These are phyloP conservation scores for Mucor racemosus DNA, from an alignment of 371 early-diverging fungal genomes.

Conservation along the genomic window DNA sequence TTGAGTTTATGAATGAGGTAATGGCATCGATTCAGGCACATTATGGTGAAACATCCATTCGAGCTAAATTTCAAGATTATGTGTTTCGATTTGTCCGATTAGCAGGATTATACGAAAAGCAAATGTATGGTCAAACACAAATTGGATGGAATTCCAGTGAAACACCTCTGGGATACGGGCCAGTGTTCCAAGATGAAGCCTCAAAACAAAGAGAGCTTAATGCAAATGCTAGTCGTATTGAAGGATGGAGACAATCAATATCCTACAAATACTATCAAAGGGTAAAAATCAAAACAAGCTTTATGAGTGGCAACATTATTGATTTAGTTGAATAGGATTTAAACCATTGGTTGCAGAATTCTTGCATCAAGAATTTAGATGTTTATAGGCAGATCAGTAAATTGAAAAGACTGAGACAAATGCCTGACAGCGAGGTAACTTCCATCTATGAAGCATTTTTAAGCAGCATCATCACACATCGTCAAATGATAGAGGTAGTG, in stretches of 20 bases:
- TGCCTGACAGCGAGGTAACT: conserved; percentile 69
- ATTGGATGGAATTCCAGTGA: conserved; percentile 55
- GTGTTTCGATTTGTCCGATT: conserved; percentile 83
- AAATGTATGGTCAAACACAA: conserved; percentile 65
- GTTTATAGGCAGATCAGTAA: conserved; percentile 70
- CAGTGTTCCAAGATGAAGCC: conserved; percentile 75
- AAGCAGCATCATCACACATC: conserved; percentile 66
- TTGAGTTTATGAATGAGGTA: conserved; percentile 60
- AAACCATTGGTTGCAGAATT: conserved; percentile 50
- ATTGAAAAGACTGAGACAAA: conserved; percentile 59
- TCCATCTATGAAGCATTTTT: conserved; percentile 71
- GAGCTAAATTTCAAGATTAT: conserved; percentile 88
- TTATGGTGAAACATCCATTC: conserved; percentile 84
- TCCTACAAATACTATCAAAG: conserved; percentile 70
- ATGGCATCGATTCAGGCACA: conserved; percentile 81
- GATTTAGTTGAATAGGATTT: conserved; percentile 52
- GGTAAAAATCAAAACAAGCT: conserved; percentile 27
- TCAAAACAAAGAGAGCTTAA: conserved; percentile 66
- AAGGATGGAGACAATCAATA: conserved; percentile 82
- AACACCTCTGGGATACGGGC: conserved; percentile 66
- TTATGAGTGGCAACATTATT: neutral
- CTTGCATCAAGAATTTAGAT: conserved; percentile 71
- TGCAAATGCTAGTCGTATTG: conserved; percentile 76
- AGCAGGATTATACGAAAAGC: conserved; percentile 80
- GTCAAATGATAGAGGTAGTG: conserved; percentile 80